These are phyloP conservation scores for Simplicillium aogashimaense DNA, from an alignment of 2,329 filamentous ascomycete species.

Conservation along the genomic window DNA sequence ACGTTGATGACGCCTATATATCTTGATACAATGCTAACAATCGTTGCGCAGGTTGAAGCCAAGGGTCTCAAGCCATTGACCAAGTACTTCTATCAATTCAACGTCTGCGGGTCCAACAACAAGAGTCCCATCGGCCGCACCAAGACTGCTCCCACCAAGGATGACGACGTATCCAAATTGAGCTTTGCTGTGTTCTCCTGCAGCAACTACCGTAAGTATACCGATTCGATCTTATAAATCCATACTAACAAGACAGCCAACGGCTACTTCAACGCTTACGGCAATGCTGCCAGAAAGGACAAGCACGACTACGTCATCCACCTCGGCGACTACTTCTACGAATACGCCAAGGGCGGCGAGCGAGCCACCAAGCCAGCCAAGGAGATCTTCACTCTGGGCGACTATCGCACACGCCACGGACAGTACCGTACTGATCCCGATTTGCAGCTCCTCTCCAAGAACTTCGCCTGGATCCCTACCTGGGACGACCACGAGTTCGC, in stretches of 20 bases:
- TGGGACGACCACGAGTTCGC: constrained; percentile 44
- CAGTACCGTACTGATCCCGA: constrained; percentile 31
- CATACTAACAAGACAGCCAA: constrained; percentile 6
- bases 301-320: constrained; percentile 51
- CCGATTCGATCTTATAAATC: neutral
- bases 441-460: constrained; percentile 27
- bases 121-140: constrained; percentile 56
- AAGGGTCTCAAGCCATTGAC: constrained; percentile 52
- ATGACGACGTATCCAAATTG: constrained; percentile 46
- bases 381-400: constrained; percentile 24
- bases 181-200: constrained; percentile 63
- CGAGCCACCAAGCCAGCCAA: constrained; percentile 16
- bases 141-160: constrained; percentile 53
- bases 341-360: constrained; percentile 28
- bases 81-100: constrained; percentile 61
- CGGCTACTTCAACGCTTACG: constrained; percentile 52
- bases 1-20: constrained; percentile 4
- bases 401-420: constrained; percentile 31
- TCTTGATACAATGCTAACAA: too few species aligned
- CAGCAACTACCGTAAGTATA: constrained; percentile 49
- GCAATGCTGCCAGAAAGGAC: constrained; percentile 48
- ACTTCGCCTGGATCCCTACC: constrained; percentile 33
- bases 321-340: constrained; percentile 56
- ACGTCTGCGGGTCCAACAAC: constrained; percentile 52
- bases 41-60: constrained; percentile 47